Conservation (phyloP, 2,329 filamentous ascomycete species). For the Colletotrichum costaricense region DNA sequence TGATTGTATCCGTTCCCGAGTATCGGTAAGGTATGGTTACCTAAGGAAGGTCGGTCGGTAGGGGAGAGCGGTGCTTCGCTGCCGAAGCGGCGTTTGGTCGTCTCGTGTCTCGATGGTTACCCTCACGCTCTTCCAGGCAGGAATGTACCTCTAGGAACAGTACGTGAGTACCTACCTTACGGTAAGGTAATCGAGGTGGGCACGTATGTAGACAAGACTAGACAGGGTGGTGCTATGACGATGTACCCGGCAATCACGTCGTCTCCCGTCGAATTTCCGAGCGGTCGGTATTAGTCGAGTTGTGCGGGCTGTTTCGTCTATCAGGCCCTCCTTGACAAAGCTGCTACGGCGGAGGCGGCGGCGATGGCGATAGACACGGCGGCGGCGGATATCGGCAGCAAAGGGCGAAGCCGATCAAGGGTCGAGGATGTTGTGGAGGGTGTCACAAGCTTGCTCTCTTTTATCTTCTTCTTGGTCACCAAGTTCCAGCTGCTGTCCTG, state of each 20-base stretch:
- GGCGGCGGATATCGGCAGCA: conserved; percentile 20
- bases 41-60: background rate
- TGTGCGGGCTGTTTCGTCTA: conserved; percentile 18
- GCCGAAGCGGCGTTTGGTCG: background rate
- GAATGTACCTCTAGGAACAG: background rate
- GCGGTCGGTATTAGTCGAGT: conserved; percentile 23
- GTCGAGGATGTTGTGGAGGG: conserved; percentile 7
- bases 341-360: background rate
- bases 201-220: background rate
- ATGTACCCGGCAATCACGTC: background rate
- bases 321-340: conserved; percentile 6
- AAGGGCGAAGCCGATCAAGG: conserved; percentile 9
- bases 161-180: background rate
- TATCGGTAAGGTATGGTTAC: too few species aligned
- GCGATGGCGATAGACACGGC: background rate
- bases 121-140: background rate
- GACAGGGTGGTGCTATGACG: conserved; percentile 14
- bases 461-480: background rate
- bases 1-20: too few species aligned
- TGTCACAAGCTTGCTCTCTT: conserved; percentile 7
- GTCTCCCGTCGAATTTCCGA: conserved; percentile 9
- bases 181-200: background rate
- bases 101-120: background rate
- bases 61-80: background rate
- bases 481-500: background rate